These are phyloP conservation scores for Caulochytrium protostelioides DNA, from an alignment of 371 early-diverging fungal species.

Conservation along the genomic window DNA sequence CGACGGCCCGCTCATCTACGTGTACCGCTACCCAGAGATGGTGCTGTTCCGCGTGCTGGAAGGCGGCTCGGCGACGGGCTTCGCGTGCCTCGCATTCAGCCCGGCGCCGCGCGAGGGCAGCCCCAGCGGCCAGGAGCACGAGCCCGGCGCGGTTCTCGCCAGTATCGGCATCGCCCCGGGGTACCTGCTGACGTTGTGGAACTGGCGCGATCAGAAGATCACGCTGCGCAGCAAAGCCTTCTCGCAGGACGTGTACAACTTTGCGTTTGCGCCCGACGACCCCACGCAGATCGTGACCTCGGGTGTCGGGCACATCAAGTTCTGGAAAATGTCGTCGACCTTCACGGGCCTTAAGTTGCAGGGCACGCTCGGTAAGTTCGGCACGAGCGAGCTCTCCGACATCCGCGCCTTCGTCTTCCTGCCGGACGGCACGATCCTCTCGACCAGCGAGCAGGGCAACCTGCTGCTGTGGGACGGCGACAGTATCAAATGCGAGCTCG, in stretches of 20 bases:
- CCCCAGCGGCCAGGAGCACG: constrained; percentile 16
- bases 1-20: constrained; percentile 19
- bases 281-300: constrained; percentile 26
- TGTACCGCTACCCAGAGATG: constrained; percentile 23
- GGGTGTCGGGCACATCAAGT: constrained; percentile 37
- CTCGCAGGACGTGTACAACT: constrained; percentile 28
- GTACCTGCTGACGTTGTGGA: constrained; percentile 32
- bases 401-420: constrained; percentile 24
- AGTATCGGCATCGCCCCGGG: constrained; percentile 28
- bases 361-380: constrained; percentile 32
- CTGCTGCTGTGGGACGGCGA: constrained; percentile 34
- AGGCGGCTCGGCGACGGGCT: constrained; percentile 2
- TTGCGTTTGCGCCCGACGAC: constrained; percentile 21
- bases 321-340: constrained; percentile 29
- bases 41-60: constrained; percentile 14
- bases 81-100: constrained; percentile 4
- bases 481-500: constrained; percentile 31
- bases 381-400: constrained; percentile 27
- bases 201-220: constrained; percentile 22
- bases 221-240: constrained; percentile 29
- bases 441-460: constrained; percentile 29
- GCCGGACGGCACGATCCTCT: constrained; percentile 29
- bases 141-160: constrained; percentile 18
- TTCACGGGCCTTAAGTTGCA: constrained; percentile 35
- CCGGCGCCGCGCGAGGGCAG: constrained; percentile 15